Evolutionary conservation across 768 basidiomycete genomes (phyloP), one percentile per base, ranked within the genome.

Genomic region (Amanita exitialis): DNA sequence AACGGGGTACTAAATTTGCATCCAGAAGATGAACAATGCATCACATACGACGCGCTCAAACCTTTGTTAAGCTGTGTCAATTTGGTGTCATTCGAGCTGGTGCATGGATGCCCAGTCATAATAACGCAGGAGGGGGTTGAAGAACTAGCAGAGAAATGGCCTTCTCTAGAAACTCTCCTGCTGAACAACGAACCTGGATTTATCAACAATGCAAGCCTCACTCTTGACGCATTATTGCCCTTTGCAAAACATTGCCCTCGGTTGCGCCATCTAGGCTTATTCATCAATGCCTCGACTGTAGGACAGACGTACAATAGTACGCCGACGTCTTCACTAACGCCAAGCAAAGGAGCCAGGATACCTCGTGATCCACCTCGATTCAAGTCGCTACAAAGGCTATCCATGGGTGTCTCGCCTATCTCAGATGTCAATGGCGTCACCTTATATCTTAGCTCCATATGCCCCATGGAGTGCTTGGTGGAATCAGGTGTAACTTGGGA

Each of bases 401-500:
- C 70, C 13, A 62, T 82, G 54, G 81, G 80, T 0, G 70, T 77
- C 0, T 81, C 79, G 15, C 61, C 63, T 45, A 70, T 79, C 23
- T 43, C 58, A 1, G 69, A 77, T 12, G 61, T 69, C 4, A 70
- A 66, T 3, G 56, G 70, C 0, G 72, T 76, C 27, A 72, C 80
- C 15, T 66, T 77, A 9, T 81, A 77, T 56, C 66, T 84, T 49
- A 76, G 75, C 56, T 71, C 70, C 16, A 56, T 84, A 3, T 71
- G 74, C 34, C 77, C 79, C 0, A 56, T 68, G 1, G 58, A 60
- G 2, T 78, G 74, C 57, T 44, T 32, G 6, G 45, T 82, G 7
- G 69, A 71, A 34, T 64, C 61, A 25, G 80, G 79, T 0, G 64
- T 78, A 42, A 78, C 73, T 8, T 81, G 79, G 80, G 66, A 68